Percentiles rank a stretch among this genome's conserved stretches.
Conservation (phyloP, 306 rosid genomes). For the Phaseolus lunatus region DNA sequence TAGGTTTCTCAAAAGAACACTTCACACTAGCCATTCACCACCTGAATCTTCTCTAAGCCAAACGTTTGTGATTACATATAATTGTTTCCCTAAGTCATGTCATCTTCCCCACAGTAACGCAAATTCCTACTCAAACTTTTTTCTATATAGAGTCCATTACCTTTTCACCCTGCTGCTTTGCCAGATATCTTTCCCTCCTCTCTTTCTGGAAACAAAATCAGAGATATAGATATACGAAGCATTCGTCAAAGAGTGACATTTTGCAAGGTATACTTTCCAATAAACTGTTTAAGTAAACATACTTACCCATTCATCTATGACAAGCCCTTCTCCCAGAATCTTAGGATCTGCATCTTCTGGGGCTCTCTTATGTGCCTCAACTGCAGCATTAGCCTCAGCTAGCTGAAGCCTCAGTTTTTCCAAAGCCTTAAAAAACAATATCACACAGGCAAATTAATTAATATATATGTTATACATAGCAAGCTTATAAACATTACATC, state of each 20-base stretch:
- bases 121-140: neutral
- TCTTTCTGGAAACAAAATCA: slow-evolving; percentile 67
- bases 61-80: slow-evolving; percentile 34
- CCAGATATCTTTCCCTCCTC: slow-evolving; percentile 95
- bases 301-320: slow-evolving; percentile 95
- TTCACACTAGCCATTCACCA: slow-evolving; percentile 35
- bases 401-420: slow-evolving; percentile 76
- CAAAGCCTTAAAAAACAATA: slow-evolving; percentile 52
- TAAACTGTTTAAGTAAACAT: neutral
- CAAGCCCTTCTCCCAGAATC: slow-evolving; percentile 89
- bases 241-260: neutral
- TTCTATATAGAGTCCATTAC: slow-evolving; percentile 64
- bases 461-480: too few species aligned
- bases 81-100: slow-evolving; percentile 19
- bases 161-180: slow-evolving; percentile 81
- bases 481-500: neutral
- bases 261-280: neutral
- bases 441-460: neutral
- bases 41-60: slow-evolving; percentile 28
- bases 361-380: slow-evolving; percentile 74
- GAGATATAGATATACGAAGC: slow-evolving; percentile 1
- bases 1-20: slow-evolving; percentile 24
- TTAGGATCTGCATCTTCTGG: slow-evolving; percentile 71
- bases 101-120: slow-evolving; percentile 30
- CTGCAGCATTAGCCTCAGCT: slow-evolving; percentile 80